These are phyloP conservation scores for Protea cynaroides DNA, from an alignment of 164 flowering plant genomes.

Conservation along the genomic window DNA sequence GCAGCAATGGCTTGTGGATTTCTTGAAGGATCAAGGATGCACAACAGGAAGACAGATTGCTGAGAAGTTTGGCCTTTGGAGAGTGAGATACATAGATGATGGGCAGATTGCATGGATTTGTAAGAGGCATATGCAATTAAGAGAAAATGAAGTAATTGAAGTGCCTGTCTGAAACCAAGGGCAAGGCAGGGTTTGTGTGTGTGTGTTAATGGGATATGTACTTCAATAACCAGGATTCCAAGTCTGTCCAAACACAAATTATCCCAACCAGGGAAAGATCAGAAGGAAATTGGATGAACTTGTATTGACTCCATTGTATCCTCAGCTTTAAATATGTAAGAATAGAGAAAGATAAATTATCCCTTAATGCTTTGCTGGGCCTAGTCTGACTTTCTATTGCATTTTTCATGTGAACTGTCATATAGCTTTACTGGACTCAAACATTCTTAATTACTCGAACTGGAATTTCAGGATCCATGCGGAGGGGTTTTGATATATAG, in stretches of 20 bases:
- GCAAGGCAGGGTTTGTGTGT: too few relatives aligned
- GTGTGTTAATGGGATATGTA: too few relatives aligned
- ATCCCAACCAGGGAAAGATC: too few relatives aligned
- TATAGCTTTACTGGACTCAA: neutral
- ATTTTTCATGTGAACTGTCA: neutral
- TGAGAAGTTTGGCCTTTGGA: slow-evolving; percentile 87
- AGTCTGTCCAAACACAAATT: too few relatives aligned
- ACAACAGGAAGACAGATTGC: slow-evolving; percentile 82
- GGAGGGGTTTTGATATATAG: too few relatives aligned
- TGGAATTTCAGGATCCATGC: neutral
- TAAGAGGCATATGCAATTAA: slow-evolving; percentile 54
- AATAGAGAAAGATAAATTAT: too few relatives aligned
- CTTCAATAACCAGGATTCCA: too few relatives aligned
- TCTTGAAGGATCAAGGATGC: slow-evolving; percentile 63
- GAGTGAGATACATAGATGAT: slow-evolving; percentile 77
- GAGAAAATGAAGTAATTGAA: slow-evolving; percentile 75
- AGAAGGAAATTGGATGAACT: too few relatives aligned
- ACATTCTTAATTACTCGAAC: neutral
- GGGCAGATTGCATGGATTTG: slow-evolving; percentile 95
- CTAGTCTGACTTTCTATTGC: too few relatives aligned
- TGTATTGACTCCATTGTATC: too few relatives aligned
- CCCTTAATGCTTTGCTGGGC: too few relatives aligned
- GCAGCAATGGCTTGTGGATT: slow-evolving; percentile 88
- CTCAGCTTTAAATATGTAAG: too few relatives aligned
- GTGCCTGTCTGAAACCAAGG: slow-evolving; percentile 44